phyloP scores from a whole-genome alignment of 768 basidiomycete species.

The Exidia glandulosa region DNA sequence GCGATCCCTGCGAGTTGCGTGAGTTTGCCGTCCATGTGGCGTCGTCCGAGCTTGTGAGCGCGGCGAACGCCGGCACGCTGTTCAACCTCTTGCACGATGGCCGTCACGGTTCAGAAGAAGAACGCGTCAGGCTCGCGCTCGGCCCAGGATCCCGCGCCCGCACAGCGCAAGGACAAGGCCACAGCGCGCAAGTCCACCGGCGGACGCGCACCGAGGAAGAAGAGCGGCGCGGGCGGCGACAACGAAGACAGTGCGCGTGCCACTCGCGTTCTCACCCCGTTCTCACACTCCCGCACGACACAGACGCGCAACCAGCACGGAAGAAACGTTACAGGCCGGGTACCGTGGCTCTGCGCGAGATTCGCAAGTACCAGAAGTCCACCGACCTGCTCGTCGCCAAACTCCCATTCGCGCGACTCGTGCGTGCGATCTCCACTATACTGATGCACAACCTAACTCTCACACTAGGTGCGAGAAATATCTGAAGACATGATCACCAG shows the following conservation, averaged over 20 bases:
- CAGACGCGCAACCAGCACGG: constrained; percentile 18
- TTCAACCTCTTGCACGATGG: background rate
- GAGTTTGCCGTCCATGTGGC: constrained; percentile 49
- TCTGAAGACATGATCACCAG: constrained; percentile 83
- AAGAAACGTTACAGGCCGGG: constrained; percentile 78
- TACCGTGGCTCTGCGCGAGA: constrained; percentile 82
- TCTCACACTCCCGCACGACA: background rate
- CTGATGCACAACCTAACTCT: background rate
- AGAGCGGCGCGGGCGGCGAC: constrained; percentile 3
- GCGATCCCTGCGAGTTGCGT: constrained; percentile 48
- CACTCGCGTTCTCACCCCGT: background rate
- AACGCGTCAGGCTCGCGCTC: background rate
- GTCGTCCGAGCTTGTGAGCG: background rate
- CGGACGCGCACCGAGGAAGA: constrained; percentile 37
- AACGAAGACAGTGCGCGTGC: constrained; percentile 3
- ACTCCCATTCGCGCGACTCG: constrained; percentile 86
- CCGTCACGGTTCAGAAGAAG: background rate
- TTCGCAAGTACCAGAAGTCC: constrained; percentile 87
- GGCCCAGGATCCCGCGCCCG: background rate
- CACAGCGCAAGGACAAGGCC: background rate
- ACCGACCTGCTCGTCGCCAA: constrained; percentile 82
- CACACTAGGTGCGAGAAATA: constrained; percentile 80
- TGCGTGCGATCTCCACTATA: constrained; percentile 29
- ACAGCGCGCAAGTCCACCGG: constrained; percentile 86
- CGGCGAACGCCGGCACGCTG: background rate